phyloP scores from a whole-genome alignment of 371 early-diverging fungal species.

The Mortierella sp. region DNA sequence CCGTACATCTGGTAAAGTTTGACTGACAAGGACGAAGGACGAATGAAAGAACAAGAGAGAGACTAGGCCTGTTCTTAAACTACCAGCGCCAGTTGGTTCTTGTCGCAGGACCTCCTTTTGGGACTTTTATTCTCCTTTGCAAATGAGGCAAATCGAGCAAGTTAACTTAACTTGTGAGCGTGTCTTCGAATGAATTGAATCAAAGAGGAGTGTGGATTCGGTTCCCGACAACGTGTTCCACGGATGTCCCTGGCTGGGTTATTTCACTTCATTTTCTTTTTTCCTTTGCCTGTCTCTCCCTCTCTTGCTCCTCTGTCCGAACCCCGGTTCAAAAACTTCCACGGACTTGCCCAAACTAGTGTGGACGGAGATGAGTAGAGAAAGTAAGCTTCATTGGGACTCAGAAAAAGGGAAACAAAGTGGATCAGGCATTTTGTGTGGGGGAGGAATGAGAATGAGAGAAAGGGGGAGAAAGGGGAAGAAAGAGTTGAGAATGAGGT shows the following conservation, averaged over 20 bases:
- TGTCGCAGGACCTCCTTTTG: background rate
- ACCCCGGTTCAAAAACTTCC: background rate
- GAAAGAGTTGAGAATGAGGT: no score
- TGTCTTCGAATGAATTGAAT: background rate
- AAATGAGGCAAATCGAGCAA: background rate
- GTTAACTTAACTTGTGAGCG: slow-evolving; percentile 2
- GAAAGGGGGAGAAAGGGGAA: background rate
- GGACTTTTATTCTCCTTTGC: background rate
- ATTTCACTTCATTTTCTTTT: background rate
- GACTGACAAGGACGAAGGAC: background rate
- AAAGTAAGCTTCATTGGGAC: slow-evolving; percentile 12
- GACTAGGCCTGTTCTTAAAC: background rate
- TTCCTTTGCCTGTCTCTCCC: background rate
- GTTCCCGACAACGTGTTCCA: slow-evolving; percentile 2
- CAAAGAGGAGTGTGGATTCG: no score
- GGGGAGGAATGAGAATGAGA: no score
- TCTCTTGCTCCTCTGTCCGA: background rate
- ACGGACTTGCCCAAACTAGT: slow-evolving; percentile 11
- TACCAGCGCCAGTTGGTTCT: background rate
- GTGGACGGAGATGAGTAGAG: background rate
- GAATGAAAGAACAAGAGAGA: background rate
- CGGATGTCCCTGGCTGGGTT: slow-evolving; percentile 10
- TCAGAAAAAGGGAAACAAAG: no score
- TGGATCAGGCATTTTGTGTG: no score
- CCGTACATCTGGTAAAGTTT: background rate